A percentile compares a stretch with the other conserved stretches of the same genome.
These are phyloP conservation scores for Fusarium transvaalense DNA, from an alignment of 2,329 filamentous ascomycete genomes.

Conservation along the genomic window DNA sequence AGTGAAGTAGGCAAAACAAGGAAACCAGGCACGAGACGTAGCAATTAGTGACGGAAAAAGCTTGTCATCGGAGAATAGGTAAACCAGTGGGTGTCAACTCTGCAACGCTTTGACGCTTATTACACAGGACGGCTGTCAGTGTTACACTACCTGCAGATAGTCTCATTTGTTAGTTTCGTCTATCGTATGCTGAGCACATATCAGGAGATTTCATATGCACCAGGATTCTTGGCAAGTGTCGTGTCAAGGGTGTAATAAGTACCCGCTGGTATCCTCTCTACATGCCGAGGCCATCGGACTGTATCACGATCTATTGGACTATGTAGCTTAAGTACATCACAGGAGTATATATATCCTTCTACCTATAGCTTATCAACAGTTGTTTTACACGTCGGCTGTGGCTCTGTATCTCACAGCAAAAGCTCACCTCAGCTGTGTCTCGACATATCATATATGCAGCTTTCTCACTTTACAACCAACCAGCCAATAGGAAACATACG, in stretches of 20 bases:
- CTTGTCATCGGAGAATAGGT: slow-evolving; percentile 18
- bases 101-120: not conserved
- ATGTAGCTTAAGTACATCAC: not conserved
- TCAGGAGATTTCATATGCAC: slow-evolving; percentile 8
- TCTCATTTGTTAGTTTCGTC: not conserved
- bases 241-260: not conserved
- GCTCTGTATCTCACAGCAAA: not conserved
- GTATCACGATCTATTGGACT: not conserved
- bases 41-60: not conserved
- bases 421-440: slow-evolving; percentile 19
- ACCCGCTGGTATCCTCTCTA: not conserved
- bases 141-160: not conserved
- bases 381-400: not conserved
- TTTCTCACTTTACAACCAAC: not conserved
- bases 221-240: not conserved
- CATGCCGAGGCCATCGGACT: slow-evolving; percentile 9
- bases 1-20: slow-evolving; percentile 6
- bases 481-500: not conserved
- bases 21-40: slow-evolving; percentile 21
- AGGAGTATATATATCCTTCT: not conserved
- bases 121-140: not conserved
- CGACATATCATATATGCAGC: not conserved
- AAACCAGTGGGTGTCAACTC: not conserved
- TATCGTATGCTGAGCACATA: not conserved
- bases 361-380: not conserved